Percentiles rank a stretch among this genome's conserved stretches.
Conservation (phyloP, 2,329 filamentous ascomycete genomes). For the Fonsecaea nubica region DNA sequence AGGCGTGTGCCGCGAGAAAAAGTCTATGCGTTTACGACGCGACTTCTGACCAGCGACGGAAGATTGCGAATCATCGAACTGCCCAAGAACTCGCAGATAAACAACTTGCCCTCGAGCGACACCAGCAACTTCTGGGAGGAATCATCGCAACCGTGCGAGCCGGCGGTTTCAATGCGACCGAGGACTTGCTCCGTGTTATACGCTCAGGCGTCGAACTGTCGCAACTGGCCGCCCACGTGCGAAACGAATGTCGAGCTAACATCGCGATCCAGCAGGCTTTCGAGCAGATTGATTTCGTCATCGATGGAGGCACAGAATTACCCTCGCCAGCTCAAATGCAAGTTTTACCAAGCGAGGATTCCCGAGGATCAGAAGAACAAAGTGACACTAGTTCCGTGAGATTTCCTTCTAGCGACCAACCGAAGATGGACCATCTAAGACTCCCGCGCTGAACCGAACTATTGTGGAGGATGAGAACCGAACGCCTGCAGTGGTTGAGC, state of each 20-base stretch:
- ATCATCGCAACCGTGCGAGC: conserved; percentile 39
- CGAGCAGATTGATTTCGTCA: conserved; percentile 36
- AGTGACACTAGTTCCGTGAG: conserved; percentile 18
- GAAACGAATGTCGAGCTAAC: conserved; percentile 38
- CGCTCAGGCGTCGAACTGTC: conserved; percentile 37
- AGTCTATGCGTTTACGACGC: conserved; percentile 39
- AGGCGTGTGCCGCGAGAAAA: conserved; percentile 36
- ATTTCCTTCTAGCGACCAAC: not conserved
- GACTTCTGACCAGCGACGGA: conserved; percentile 39
- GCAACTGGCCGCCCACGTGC: conserved; percentile 39
- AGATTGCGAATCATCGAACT: conserved; percentile 39
- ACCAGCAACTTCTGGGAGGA: conserved; percentile 38
- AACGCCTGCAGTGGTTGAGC: not conserved
- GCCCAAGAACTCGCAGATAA: conserved; percentile 37
- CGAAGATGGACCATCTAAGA: not conserved
- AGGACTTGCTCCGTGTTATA: conserved; percentile 35
- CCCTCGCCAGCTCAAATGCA: conserved; percentile 37
- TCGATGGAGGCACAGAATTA: conserved; percentile 35
- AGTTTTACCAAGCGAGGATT: conserved; percentile 2
- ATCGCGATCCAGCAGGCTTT: conserved; percentile 35
- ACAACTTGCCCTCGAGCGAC: conserved; percentile 33
- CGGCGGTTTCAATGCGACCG: conserved; percentile 28
- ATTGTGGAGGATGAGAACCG: not conserved
- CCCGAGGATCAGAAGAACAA: conserved; percentile 14
- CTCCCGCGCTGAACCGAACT: not conserved